A percentile compares a stretch with the other conserved stretches of the same genome.
Conservation (phyloP, 305 asterid species). For the Fraxinus platypoda region DNA sequence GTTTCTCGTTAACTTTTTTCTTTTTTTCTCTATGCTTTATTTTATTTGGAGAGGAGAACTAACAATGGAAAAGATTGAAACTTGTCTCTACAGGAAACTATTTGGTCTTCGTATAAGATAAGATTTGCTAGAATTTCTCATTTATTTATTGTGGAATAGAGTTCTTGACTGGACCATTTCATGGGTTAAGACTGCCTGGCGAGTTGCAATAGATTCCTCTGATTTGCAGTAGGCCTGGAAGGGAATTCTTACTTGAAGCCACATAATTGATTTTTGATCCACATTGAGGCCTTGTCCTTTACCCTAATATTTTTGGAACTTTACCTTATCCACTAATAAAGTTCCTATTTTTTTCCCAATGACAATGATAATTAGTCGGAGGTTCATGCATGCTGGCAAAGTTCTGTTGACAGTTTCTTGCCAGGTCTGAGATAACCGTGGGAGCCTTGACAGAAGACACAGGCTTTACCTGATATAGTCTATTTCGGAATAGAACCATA, state of each 20-base stretch:
- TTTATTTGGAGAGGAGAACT: background rate
- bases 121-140: background rate
- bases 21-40: background rate
- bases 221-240: background rate
- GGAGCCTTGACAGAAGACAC: background rate
- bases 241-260: background rate
- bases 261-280: background rate
- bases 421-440: background rate
- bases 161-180: background rate
- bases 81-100: background rate
- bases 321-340: background rate
- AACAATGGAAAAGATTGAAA: background rate
- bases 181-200: background rate
- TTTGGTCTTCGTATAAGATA: background rate
- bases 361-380: background rate
- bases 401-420: background rate
- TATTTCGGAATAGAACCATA: constrained; percentile 9
- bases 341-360: background rate
- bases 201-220: background rate
- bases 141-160: background rate
- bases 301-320: background rate
- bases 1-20: background rate
- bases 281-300: constrained; percentile 1
- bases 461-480: background rate
- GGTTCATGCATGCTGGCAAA: background rate